Base-by-base conservation (phyloP, 345 rosid genomes). In the Populus deltoides region DNA sequence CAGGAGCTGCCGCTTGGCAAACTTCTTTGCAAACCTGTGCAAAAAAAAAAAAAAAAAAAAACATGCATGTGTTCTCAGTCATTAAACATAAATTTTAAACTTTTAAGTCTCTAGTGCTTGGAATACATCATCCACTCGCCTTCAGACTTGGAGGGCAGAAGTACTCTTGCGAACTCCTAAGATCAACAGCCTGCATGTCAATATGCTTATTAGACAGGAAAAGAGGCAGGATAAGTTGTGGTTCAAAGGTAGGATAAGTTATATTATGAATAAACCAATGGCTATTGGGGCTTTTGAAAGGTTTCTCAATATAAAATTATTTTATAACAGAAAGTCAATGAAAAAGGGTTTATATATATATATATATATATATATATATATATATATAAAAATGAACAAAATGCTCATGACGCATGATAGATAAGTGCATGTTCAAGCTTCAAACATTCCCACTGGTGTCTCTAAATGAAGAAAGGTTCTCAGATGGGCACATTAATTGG, bases 181-280 rank as follows among this genome's bases (percentile, higher is more conserved):
- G 88, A 82, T 93, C 86, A 55, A 93, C 95, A 51, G 95, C 95
- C 97, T 93, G 93, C 87, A 81, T 70, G 85, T 27, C 43, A 59
- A 71, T 31, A 77, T 33, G 43, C 71, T 70, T 75, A 73, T 81
- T 67, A 88, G 68, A 77, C 55, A 8, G 72, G 53, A 77, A 63
- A 43, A 70, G 70, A 79, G 72, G 49, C 73, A 67, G 78, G 51
- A 73, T 57, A 9, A 20, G 39, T 6, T 59, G 29, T 29, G 17
- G 70, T 72, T 79, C 36, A 67, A 71, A 62, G 51, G 71, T 66
- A 73, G 18, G 76, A 55, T 29, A 22, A 57, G 24, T 66, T 51
- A 72, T 49, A 78, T 75, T 70, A 75, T 71, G 27, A 53, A 76
- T 62, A 70, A 68, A 82, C 71, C 55, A 57, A 73, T 80, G 79